phyloP scores from a whole-genome alignment of 805 yeast species.

The Saccharomycopsis schoenii region DNA sequence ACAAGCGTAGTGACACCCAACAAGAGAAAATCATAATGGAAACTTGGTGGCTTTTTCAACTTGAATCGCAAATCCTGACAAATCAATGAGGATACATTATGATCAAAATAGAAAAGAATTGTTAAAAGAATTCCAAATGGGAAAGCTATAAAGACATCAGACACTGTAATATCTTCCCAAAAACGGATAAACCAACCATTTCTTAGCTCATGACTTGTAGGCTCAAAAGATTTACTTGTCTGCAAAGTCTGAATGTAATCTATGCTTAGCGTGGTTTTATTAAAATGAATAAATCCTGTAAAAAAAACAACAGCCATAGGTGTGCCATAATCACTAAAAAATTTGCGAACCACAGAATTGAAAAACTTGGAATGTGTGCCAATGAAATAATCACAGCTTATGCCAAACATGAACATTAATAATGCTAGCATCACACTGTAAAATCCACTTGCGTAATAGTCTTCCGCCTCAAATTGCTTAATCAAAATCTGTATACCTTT shows the following conservation, averaged over 20 bases:
- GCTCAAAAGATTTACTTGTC: constrained; percentile 60
- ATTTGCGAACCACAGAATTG: constrained; percentile 48
- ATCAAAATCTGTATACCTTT: constrained; percentile 80
- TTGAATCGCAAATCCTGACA: constrained; percentile 81
- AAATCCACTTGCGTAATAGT: constrained; percentile 43
- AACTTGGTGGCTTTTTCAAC: constrained; percentile 74
- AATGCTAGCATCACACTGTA: constrained; percentile 67
- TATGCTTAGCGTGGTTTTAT: constrained; percentile 21
- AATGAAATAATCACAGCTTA: constrained; percentile 20
- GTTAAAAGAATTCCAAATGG: constrained; percentile 89
- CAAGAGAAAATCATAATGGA: constrained; percentile 85
- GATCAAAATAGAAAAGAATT: constrained; percentile 84
- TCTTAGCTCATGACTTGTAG: constrained; percentile 45
- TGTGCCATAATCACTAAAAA: constrained; percentile 78
- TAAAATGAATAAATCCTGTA: constrained; percentile 83
- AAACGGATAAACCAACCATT: constrained; percentile 73
- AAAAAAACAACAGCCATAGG: constrained; percentile 80
- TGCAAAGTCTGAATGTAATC: constrained; percentile 57
- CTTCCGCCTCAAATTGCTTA: constrained; percentile 48
- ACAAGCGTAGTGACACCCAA: constrained; percentile 82
- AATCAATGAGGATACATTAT: constrained; percentile 87
- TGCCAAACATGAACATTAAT: constrained; percentile 69
- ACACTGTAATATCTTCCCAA: constrained; percentile 58
- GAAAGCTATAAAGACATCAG: constrained; percentile 75
- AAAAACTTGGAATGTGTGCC: constrained; percentile 43